A percentile compares a stretch with the other conserved stretches of the same genome.
phyloP scores from a whole-genome alignment of 805 yeast genomes.

The Wickerhamomyces rabaulensis region DNA sequence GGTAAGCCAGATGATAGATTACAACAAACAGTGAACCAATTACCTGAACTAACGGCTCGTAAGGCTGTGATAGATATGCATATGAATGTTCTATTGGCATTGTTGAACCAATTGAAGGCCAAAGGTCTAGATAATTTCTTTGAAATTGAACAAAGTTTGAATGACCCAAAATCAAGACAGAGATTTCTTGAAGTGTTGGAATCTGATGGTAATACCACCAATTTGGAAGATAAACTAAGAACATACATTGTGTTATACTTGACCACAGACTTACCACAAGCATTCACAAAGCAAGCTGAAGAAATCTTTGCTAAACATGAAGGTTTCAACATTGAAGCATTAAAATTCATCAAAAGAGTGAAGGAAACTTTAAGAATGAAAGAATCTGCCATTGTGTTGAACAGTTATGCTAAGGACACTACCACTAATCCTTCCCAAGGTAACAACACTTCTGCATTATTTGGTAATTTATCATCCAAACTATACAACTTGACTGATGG shows the following conservation, averaged over 20 bases:
- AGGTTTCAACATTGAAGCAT: constrained; percentile 56
- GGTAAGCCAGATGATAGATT: constrained; percentile 51
- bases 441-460: constrained; percentile 44
- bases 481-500: constrained; percentile 81
- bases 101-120: constrained; percentile 79
- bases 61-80: constrained; percentile 91
- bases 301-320: constrained; percentile 47
- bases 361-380: constrained; percentile 68
- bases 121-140: constrained; percentile 85
- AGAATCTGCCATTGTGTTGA: constrained; percentile 31
- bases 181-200: constrained; percentile 57
- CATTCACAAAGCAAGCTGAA: constrained; percentile 58
- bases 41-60: constrained; percentile 88
- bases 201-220: constrained; percentile 44
- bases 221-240: constrained; percentile 79
- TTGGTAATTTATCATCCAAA: constrained; percentile 70
- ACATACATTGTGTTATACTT: constrained; percentile 79
- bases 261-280: constrained; percentile 43
- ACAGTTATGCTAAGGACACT: constrained; percentile 28
- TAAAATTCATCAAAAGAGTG: constrained; percentile 70
- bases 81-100: constrained; percentile 86
- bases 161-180: constrained; percentile 46
- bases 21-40: constrained; percentile 80
- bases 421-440: constrained; percentile 21
- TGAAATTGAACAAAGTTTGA: constrained; percentile 85